phyloP scores from a whole-genome alignment of 768 basidiomycete species.

The Artomyces pyxidatus region DNA sequence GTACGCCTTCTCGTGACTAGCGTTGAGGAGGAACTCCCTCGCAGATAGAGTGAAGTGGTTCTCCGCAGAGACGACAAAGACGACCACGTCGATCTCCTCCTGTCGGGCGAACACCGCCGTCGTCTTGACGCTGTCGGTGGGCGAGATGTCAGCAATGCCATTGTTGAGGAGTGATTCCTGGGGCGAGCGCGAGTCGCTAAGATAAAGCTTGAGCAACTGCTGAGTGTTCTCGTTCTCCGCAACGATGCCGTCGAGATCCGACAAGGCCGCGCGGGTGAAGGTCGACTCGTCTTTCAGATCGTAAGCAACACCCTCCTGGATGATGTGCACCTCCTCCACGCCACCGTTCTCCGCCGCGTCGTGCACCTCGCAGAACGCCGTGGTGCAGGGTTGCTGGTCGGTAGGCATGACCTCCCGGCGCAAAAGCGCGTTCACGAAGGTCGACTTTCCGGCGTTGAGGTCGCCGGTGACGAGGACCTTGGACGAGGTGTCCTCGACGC shows the following conservation, averaged over 20 bases:
- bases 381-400: constrained; percentile 97
- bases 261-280: constrained; percentile 56
- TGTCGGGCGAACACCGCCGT: constrained; percentile 94
- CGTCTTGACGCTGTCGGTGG: constrained; percentile 93
- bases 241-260: constrained; percentile 73
- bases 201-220: constrained; percentile 80
- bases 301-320: constrained; percentile 64
- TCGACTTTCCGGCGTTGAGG: constrained; percentile 96
- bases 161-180: constrained; percentile 87
- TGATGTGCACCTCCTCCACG: constrained; percentile 78
- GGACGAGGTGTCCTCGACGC: constrained; percentile 86
- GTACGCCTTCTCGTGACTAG: constrained; percentile 95
- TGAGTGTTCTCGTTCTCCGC: constrained; percentile 63
- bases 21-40: constrained; percentile 87
- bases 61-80: constrained; percentile 96
- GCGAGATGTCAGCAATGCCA: constrained; percentile 93
- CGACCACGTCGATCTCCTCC: constrained; percentile 96
- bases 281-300: constrained; percentile 66
- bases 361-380: constrained; percentile 94
- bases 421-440: constrained; percentile 93
- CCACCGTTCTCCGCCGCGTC: constrained; percentile 78
- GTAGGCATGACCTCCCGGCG: constrained; percentile 90
- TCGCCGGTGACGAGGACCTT: constrained; percentile 98
- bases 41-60: constrained; percentile 97
- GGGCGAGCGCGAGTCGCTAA: constrained; percentile 71